These are phyloP conservation scores for Populus hybrid DNA, from an alignment of 441 rosid species.

Conservation along the genomic window DNA sequence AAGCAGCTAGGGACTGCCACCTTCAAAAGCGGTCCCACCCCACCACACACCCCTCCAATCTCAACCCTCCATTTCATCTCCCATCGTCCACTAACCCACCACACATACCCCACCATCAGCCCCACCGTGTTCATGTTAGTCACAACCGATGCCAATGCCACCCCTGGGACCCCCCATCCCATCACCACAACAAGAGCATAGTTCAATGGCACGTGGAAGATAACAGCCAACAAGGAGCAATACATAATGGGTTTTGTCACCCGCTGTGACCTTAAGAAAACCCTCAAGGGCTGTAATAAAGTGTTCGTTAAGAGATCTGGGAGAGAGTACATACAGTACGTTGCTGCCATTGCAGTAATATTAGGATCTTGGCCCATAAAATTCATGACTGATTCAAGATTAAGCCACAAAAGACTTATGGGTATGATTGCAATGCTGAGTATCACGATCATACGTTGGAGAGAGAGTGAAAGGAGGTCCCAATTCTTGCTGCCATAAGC, in stretches of 20 bases:
- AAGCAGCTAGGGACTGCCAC: constrained; percentile 93
- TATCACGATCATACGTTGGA: constrained; percentile 81
- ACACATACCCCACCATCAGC: constrained; percentile 74
- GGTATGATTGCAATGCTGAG: constrained; percentile 71
- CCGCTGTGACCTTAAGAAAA: constrained; percentile 71
- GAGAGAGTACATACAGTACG: constrained; percentile 73
- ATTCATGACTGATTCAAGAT: constrained; percentile 82
- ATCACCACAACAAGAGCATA: constrained; percentile 53
- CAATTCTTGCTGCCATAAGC: constrained; percentile 89
- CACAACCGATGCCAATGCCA: constrained; percentile 86
- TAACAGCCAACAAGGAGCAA: constrained; percentile 72
- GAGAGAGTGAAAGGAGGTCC: constrained; percentile 82
- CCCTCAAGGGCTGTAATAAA: constrained; percentile 74
- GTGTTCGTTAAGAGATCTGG: constrained; percentile 90
- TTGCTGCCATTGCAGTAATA: constrained; percentile 82
- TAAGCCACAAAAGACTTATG: constrained; percentile 72
- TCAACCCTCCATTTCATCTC: constrained; percentile 45
- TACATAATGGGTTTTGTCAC: constrained; percentile 94
- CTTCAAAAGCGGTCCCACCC: constrained; percentile 66
- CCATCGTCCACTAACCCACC: constrained; percentile 50
- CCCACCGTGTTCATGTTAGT: constrained; percentile 79
- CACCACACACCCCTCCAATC: constrained; percentile 45
- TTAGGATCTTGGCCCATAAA: constrained; percentile 77
- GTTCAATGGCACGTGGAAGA: constrained; percentile 82
- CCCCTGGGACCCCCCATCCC: constrained; percentile 81